These are phyloP conservation scores for Lactuca saligna DNA, from an alignment of 129 eudicot species.

Conservation along the genomic window DNA sequence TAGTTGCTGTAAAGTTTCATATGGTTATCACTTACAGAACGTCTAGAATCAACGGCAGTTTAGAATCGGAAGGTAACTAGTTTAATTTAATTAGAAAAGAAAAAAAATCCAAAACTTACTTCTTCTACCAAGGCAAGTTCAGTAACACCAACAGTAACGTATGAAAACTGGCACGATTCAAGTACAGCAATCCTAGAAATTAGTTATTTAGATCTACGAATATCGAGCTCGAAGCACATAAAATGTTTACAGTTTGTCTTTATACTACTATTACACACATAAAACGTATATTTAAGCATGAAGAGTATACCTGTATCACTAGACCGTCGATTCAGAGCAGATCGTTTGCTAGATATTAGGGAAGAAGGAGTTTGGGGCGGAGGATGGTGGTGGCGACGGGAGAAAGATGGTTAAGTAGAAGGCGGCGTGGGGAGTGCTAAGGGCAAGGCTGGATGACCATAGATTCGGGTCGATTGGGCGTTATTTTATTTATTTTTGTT, in stretches of 20 bases:
- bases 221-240: not conserved
- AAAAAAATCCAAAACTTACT: not conserved
- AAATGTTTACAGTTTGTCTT: not conserved
- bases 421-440: constrained; percentile 25
- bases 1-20: not conserved
- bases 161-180: not conserved
- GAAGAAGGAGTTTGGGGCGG: not conserved
- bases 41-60: not conserved
- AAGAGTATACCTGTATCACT: constrained; percentile 14
- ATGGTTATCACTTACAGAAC: not conserved
- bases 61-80: not conserved
- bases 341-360: not conserved
- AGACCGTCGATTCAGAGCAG: not conserved
- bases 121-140: constrained; percentile 1
- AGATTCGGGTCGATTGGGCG: constrained; percentile 19
- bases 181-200: not conserved
- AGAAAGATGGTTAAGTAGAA: constrained; percentile 8
- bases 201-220: constrained; percentile 17
- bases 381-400: constrained; percentile 14
- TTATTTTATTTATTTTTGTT: not conserved
- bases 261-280: not conserved
- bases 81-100: not conserved
- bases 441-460: constrained; percentile 25
- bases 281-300: not conserved
- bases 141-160: constrained; percentile 15